These are phyloP conservation scores for Berberis vulgaris DNA, from an alignment of 164 flowering plant genomes.

Conservation along the genomic window DNA sequence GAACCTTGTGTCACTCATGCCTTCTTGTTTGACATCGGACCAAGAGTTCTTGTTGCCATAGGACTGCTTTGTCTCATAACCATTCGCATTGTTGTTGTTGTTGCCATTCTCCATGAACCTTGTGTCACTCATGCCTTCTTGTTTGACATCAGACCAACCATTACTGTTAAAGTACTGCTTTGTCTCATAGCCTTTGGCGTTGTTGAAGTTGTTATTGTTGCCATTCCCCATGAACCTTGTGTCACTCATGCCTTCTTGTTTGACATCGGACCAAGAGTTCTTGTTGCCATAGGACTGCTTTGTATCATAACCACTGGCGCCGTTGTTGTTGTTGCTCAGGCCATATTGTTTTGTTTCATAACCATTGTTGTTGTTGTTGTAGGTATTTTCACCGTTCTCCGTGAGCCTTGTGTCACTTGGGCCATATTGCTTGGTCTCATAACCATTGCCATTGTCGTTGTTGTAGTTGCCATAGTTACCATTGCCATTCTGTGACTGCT, in stretches of 20 bases:
- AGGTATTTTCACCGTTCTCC: conserved; percentile 16
- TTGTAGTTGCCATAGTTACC: not conserved
- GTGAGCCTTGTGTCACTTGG: conserved; percentile 40
- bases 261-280: no score
- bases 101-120: conserved; percentile 12
- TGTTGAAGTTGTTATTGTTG: not conserved
- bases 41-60: no score
- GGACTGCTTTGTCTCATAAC: not conserved
- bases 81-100: conserved; percentile 1
- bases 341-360: not conserved
- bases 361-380: not conserved
- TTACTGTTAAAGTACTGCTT: no score
- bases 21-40: not conserved
- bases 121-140: no score
- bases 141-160: no score
- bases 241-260: no score
- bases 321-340: conserved; percentile 27
- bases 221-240: no score
- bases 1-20: no score
- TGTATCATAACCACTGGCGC: not conserved
- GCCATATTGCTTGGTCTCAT: conserved; percentile 16
- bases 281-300: no score
- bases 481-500: conserved; percentile 27
- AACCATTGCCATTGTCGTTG: conserved; percentile 6
- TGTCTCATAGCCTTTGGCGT: no score